Conservation (phyloP, 1,284 basidiomycete genomes). For the Sporisorium iseilematis-ciliati region DNA sequence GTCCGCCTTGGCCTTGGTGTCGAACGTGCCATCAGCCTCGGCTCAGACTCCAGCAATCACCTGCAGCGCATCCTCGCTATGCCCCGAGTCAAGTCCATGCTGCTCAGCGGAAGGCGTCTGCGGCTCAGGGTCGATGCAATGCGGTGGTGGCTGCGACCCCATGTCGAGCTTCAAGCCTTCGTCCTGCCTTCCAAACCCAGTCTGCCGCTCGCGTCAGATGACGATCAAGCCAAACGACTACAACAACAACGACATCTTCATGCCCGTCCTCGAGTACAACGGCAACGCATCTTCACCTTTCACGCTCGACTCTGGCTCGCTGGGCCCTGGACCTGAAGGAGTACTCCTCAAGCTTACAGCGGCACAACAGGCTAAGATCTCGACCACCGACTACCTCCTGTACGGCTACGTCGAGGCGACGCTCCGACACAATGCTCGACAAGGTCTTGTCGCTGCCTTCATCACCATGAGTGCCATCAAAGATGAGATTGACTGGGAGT, state of each 20-base stretch:
- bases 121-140: conserved; percentile 60
- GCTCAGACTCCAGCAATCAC: conserved; percentile 23
- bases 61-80: conserved; percentile 40
- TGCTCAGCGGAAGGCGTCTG: conserved; percentile 58
- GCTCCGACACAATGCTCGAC: conserved; percentile 54
- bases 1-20: conserved; percentile 4
- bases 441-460: conserved; percentile 62
- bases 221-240: conserved; percentile 46
- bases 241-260: conserved; percentile 56
- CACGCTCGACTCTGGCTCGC: conserved; percentile 60
- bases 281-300: conserved; percentile 57
- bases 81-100: conserved; percentile 55
- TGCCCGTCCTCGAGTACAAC: conserved; percentile 60
- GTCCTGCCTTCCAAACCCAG: conserved; percentile 61
- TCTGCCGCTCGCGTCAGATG: conserved; percentile 54
- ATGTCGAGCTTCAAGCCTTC: conserved; percentile 47
- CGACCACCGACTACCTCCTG: conserved; percentile 63
- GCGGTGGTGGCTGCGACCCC: conserved; percentile 65
- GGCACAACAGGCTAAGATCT: conserved; percentile 54
- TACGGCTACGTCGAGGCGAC: conserved; percentile 60
- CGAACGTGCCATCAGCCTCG: neutral
- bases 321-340: conserved; percentile 60
- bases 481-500: conserved; percentile 63
- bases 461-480: conserved; percentile 51
- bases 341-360: conserved; percentile 60